These are phyloP conservation scores for Zygoascus biomembranicola DNA, from an alignment of 805 yeast species.

Conservation along the genomic window DNA sequence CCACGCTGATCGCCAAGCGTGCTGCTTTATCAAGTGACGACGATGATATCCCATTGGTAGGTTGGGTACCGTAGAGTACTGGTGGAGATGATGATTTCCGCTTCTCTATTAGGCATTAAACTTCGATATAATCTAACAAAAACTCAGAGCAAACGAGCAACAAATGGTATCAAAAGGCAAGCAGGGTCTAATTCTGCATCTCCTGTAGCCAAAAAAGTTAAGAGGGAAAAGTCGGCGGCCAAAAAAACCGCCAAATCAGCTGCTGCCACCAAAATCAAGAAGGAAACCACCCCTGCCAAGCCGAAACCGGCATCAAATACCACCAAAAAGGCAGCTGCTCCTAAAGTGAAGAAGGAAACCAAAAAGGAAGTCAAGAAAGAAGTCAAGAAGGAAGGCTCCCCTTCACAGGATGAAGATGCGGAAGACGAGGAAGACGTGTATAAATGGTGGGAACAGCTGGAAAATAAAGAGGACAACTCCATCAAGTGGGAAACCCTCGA, in stretches of 20 bases:
- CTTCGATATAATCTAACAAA: not conserved
- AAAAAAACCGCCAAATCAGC: not conserved
- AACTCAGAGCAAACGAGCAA: not conserved
- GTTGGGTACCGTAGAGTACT: not conserved
- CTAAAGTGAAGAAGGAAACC: conserved; percentile 1
- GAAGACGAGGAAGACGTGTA: conserved; percentile 54
- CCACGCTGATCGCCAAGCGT: not conserved
- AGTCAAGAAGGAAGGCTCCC: conserved; percentile 1
- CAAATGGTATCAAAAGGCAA: not conserved
- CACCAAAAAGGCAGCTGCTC: not conserved
- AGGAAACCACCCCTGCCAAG: not conserved
- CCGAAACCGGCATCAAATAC: not conserved
- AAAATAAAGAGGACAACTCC: conserved; percentile 54
- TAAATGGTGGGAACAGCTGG: conserved; percentile 78
- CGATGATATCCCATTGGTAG: not conserved
- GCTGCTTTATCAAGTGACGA: not conserved
- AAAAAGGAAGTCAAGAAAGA: not conserved
- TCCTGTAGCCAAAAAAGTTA: not conserved
- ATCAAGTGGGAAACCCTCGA: conserved; percentile 80
- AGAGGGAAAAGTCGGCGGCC: not conserved
- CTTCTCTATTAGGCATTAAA: not conserved
- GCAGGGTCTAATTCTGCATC: not conserved
- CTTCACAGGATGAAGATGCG: conserved; percentile 21
- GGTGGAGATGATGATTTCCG: not conserved
- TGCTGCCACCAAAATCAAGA: conserved; percentile 6